Percentiles rank a stretch among this genome's conserved stretches.
Conservation (phyloP, 352 stramenopile species). For the Globisporangium irregulare region DNA sequence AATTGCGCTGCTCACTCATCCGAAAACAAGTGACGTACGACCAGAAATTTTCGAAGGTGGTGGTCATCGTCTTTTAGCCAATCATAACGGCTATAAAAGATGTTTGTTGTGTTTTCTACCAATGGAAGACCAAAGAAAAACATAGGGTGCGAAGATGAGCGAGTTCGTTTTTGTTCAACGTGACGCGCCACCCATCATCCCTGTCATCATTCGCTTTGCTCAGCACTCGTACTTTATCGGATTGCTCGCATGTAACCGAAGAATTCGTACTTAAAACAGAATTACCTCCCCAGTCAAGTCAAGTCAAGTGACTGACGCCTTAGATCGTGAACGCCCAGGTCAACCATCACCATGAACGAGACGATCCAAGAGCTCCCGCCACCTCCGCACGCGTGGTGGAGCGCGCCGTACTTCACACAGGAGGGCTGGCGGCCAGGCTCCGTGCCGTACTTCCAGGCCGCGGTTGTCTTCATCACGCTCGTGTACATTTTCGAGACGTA, state of each 20-base stretch:
- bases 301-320: background rate
- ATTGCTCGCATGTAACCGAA: background rate
- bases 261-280: background rate
- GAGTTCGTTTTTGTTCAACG: background rate
- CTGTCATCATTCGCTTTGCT: background rate
- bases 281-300: no score
- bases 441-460: conserved; percentile 68
- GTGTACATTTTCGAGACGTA: conserved; percentile 94
- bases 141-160: background rate
- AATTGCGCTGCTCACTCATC: conserved; percentile 9
- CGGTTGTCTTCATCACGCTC: conserved; percentile 85
- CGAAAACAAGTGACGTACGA: background rate
- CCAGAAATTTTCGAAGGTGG: conserved; percentile 7
- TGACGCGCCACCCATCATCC: background rate
- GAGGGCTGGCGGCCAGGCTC: conserved; percentile 42
- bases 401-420: conserved; percentile 52
- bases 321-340: background rate
- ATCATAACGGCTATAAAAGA: background rate
- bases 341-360: background rate
- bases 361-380: background rate
- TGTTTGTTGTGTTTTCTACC: background rate
- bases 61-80: background rate
- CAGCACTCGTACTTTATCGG: background rate
- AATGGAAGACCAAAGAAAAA: background rate
- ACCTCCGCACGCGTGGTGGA: conserved; percentile 32